phyloP scores from a whole-genome alignment of 2,329 filamentous ascomycete species.

The Trichoderma koningii region DNA sequence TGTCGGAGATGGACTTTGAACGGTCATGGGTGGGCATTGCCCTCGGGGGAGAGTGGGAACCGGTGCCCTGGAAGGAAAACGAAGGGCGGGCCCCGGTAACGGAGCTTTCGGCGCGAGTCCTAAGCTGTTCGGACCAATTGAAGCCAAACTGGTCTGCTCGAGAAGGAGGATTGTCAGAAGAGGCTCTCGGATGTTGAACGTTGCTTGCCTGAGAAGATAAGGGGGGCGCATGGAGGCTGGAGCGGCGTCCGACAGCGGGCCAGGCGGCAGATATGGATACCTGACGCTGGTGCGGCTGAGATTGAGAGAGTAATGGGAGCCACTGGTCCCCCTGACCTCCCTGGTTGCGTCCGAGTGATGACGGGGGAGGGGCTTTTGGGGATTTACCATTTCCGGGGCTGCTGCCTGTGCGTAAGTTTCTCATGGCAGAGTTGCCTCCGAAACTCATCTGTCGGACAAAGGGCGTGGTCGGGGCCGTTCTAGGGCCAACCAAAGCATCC shows the following conservation, averaged over 20 bases:
- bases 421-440: slow-evolving; percentile 76
- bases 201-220: slow-evolving; percentile 59
- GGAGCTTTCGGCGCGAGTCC: slow-evolving; percentile 83
- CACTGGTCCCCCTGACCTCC: slow-evolving; percentile 39
- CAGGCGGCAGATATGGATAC: slow-evolving; percentile 40
- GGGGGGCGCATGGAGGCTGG: slow-evolving; percentile 39
- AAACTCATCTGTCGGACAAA: slow-evolving; percentile 88
- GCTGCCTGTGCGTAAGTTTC: slow-evolving; percentile 53
- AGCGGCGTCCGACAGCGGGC: slow-evolving; percentile 42
- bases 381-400: slow-evolving; percentile 67
- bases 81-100: slow-evolving; percentile 59
- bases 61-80: slow-evolving; percentile 56
- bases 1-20: slow-evolving; percentile 68
- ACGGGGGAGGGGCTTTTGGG: slow-evolving; percentile 45
- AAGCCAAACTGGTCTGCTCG: slow-evolving; percentile 81
- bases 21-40: slow-evolving; percentile 58
- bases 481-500: slow-evolving; percentile 52
- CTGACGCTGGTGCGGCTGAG: slow-evolving; percentile 32
- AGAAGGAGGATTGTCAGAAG: slow-evolving; percentile 64
- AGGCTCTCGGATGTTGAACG: slow-evolving; percentile 56
- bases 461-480: slow-evolving; percentile 68
- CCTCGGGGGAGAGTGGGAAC: slow-evolving; percentile 44
- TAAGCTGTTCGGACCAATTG: slow-evolving; percentile 96
- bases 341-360: slow-evolving; percentile 39
- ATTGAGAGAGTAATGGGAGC: slow-evolving; percentile 24